Conservation (phyloP, 2,329 filamentous ascomycete species). For the Orbilia quercus region DNA sequence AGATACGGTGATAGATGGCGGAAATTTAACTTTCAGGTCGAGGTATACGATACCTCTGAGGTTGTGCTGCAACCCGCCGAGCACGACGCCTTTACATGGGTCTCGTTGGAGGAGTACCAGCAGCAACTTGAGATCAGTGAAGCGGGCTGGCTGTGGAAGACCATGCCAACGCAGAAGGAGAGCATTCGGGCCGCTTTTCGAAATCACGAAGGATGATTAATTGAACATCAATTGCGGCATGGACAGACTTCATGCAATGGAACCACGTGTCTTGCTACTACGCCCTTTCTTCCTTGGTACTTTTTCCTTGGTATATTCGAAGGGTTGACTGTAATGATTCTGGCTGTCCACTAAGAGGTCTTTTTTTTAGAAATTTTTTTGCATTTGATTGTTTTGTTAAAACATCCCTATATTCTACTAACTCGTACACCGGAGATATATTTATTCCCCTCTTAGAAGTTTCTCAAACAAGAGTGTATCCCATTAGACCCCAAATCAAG, state of each 20-base stretch:
- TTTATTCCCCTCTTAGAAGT: neutral
- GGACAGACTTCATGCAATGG: neutral
- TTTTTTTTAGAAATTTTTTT: neutral
- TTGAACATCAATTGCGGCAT: no score
- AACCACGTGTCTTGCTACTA: neutral
- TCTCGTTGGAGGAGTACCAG: conserved; percentile 39
- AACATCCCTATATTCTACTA: conserved; percentile 17
- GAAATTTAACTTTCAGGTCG: conserved; percentile 59
- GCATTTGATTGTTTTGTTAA: conserved; percentile 5
- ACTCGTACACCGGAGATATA: conserved; percentile 1
- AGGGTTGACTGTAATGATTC: no score
- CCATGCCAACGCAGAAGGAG: conserved; percentile 28
- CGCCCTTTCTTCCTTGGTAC: neutral
- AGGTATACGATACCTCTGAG: conserved; percentile 54
- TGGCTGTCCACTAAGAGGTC: no score
- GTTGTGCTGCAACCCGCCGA: conserved; percentile 55
- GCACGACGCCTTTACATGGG: conserved; percentile 58
- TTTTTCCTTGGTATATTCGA: no score
- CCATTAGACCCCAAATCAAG: conserved; percentile 42
- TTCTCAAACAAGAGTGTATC: conserved; percentile 17
- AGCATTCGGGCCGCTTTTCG: conserved; percentile 36
- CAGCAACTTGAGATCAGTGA: conserved; percentile 30
- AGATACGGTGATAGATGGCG: conserved; percentile 50
- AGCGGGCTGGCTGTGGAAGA: conserved; percentile 33
- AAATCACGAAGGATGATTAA: conserved; percentile 1